These are phyloP conservation scores for Cymbopogon flexuosus DNA, from an alignment of 202 grass and related monocot species.

Conservation along the genomic window DNA sequence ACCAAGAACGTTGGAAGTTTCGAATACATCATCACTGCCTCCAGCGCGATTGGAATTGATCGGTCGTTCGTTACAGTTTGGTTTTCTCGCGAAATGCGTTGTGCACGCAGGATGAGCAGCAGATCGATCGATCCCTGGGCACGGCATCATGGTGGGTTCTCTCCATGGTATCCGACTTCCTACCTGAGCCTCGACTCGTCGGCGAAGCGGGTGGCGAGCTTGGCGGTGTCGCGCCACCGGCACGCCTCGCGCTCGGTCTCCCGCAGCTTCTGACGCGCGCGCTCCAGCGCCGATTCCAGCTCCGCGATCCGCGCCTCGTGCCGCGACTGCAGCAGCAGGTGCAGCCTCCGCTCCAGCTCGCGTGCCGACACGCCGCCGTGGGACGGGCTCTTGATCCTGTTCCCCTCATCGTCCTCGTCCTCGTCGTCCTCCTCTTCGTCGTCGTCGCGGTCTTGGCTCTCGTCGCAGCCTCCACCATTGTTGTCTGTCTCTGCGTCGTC, in stretches of 20 bases:
- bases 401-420: background rate
- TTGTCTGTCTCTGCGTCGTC: slow-evolving; percentile 13
- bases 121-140: background rate
- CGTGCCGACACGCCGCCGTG: slow-evolving; percentile 45
- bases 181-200: slow-evolving; percentile 51
- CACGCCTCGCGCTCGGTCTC: slow-evolving; percentile 71
- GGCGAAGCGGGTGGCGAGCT: slow-evolving; percentile 55
- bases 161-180: background rate
- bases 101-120: background rate
- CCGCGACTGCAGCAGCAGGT: slow-evolving; percentile 56
- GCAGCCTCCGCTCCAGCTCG: slow-evolving; percentile 71
- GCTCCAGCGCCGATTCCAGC: slow-evolving; percentile 63
- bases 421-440: background rate
- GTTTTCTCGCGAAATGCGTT: background rate
- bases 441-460: background rate
- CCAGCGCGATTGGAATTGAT: background rate
- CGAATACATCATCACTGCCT: background rate
- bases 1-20: background rate
- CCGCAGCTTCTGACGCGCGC: slow-evolving; percentile 48
- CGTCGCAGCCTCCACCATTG: background rate
- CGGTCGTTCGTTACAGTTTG: background rate
- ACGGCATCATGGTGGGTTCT: background rate
- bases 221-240: slow-evolving; percentile 90
- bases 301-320: slow-evolving; percentile 79
- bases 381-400: background rate